A percentile compares a stretch with the other conserved stretches of the same genome.
Conservation (phyloP, 495 filamentous ascomycete species). For the Penicillium crystallinum region DNA sequence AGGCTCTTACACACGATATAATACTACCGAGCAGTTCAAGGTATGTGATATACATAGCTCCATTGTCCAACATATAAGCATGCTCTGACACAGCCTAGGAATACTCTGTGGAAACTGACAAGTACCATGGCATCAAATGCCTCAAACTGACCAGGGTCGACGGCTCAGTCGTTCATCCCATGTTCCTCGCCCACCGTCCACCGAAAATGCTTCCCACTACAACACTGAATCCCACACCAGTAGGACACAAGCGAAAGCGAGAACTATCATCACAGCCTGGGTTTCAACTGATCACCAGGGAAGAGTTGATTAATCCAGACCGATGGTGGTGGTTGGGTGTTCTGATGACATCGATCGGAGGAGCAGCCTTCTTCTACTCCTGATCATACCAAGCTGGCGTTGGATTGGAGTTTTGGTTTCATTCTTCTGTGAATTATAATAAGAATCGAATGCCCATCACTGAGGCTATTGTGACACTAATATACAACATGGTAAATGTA, state of each 20-base stretch:
- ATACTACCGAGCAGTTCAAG: conserved; percentile 60
- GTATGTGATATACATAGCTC: conserved; percentile 38
- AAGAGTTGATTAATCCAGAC: conserved; percentile 50
- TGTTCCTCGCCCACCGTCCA: conserved; percentile 65
- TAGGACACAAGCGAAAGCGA: conserved; percentile 15
- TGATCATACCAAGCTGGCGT: conserved; percentile 7
- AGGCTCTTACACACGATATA: conserved; percentile 62
- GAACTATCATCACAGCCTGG: conserved; percentile 8
- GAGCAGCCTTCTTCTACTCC: conserved; percentile 32
- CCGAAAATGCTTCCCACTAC: conserved; percentile 72
- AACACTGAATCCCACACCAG: conserved; percentile 56
- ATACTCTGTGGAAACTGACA: conserved; percentile 57
- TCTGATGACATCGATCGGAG: conserved; percentile 58
- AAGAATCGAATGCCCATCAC: conserved; percentile 3
- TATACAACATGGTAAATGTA: conserved; percentile 11
- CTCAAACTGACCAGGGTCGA: conserved; percentile 63
- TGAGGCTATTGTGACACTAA: conserved; percentile 19
- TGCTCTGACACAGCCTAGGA: conserved; percentile 40
- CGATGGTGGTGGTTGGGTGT: conserved; percentile 68
- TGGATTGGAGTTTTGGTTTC: neutral
- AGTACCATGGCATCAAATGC: conserved; percentile 57
- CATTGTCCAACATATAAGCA: neutral
- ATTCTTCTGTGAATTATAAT: conserved; percentile 1
- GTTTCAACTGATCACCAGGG: conserved; percentile 31
- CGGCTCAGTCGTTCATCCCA: conserved; percentile 63